These are phyloP conservation scores for Apiotrichum siamense DNA, from an alignment of 1,284 basidiomycete genomes.

Conservation along the genomic window DNA sequence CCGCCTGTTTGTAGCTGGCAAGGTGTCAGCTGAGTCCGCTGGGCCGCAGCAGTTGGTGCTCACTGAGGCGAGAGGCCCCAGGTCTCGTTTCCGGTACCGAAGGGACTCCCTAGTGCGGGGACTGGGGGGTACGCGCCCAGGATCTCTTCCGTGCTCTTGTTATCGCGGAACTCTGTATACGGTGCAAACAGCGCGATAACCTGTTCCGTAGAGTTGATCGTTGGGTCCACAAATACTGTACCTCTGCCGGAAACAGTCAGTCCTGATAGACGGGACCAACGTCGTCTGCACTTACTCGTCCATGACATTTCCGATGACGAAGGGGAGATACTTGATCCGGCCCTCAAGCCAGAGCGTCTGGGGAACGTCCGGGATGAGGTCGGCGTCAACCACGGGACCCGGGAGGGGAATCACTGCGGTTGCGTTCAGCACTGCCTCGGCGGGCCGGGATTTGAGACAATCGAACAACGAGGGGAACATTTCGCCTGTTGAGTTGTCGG, in stretches of 20 bases:
- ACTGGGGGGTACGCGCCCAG: slow-evolving; percentile 13
- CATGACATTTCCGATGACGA: slow-evolving; percentile 41
- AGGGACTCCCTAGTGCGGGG: slow-evolving; percentile 32
- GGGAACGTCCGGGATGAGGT: slow-evolving; percentile 37
- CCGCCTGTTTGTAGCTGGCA: slow-evolving; percentile 24
- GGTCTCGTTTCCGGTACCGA: slow-evolving; percentile 39
- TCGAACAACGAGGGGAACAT: neutral
- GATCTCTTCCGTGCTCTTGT: neutral
- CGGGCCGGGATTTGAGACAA: neutral
- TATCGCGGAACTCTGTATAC: neutral
- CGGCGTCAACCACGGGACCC: slow-evolving; percentile 33
- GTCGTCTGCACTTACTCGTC: slow-evolving; percentile 38
- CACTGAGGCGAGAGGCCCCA: slow-evolving; percentile 25
- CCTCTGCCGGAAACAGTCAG: neutral
- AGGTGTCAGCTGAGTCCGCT: neutral
- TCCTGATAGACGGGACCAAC: neutral
- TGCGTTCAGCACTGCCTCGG: neutral
- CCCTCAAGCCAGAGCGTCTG: slow-evolving; percentile 29
- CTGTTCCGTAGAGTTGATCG: neutral
- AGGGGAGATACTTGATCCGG: slow-evolving; percentile 37
- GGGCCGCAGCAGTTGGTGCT: neutral
- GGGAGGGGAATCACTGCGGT: neutral
- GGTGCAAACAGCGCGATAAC: too few species aligned
- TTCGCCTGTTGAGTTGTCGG: too few species aligned
- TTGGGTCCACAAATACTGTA: neutral